Conservation (phyloP, 1,139 yeast genomes). For the Hyphopichia burtonii region DNA sequence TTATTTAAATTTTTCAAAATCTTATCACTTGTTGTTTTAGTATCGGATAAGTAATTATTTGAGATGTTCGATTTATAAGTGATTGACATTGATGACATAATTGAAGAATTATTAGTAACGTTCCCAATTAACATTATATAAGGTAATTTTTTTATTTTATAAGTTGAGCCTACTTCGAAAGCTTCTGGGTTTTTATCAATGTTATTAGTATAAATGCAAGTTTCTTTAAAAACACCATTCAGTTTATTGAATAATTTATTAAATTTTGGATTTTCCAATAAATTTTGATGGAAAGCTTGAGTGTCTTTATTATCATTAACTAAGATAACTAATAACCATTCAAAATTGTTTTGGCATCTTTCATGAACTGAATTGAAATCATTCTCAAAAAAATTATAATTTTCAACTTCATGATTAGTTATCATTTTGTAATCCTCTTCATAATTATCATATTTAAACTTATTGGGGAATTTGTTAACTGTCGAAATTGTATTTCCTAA, state of each 20-base stretch:
- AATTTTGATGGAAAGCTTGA: slow-evolving; percentile 21
- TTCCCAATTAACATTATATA: slow-evolving; percentile 48
- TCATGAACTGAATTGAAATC: slow-evolving; percentile 48
- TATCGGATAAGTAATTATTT: slow-evolving; percentile 15
- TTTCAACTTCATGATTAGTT: neutral
- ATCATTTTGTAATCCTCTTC: slow-evolving; percentile 10
- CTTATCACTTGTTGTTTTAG: slow-evolving; percentile 22
- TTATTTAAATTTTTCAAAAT: slow-evolving; percentile 33
- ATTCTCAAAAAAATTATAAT: slow-evolving; percentile 12
- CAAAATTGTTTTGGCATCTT: slow-evolving; percentile 35
- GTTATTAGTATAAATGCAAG: slow-evolving; percentile 41
- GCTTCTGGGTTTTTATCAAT: slow-evolving; percentile 47
- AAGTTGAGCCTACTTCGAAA: slow-evolving; percentile 48
- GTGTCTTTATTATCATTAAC: slow-evolving; percentile 35
- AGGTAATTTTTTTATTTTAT: slow-evolving; percentile 42
- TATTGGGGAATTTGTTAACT: slow-evolving; percentile 22
- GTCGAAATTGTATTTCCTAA: neutral
- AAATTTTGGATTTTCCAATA: slow-evolving; percentile 30
- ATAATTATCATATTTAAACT: slow-evolving; percentile 22
- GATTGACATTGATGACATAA: slow-evolving; percentile 54
- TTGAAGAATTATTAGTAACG: slow-evolving; percentile 48
- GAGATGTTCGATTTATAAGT: slow-evolving; percentile 41
- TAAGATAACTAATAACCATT: slow-evolving; percentile 47
- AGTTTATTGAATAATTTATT: slow-evolving; percentile 30
- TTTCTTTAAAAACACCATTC: slow-evolving; percentile 35